phyloP scores from a whole-genome alignment of 2,329 filamentous ascomycete species.

The Claviceps monticola region DNA sequence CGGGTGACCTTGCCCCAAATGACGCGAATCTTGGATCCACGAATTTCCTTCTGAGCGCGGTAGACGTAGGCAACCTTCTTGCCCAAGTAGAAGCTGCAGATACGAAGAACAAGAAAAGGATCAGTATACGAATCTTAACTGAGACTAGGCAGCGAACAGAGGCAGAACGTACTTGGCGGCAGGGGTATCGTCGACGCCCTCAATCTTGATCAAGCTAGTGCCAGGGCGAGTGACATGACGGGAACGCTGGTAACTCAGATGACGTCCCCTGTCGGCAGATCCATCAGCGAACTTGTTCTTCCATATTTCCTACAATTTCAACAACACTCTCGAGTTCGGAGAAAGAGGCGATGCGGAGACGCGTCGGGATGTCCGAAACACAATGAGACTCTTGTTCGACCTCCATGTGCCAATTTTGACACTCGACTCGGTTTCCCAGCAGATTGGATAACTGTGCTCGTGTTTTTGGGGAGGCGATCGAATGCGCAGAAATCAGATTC shows the following conservation, averaged over 20 bases:
- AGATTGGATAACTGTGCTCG: not conserved
- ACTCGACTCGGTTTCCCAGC: not conserved
- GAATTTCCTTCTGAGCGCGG: conserved; percentile 85
- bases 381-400: not conserved
- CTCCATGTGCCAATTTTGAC: not conserved
- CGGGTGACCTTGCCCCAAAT: conserved; percentile 99
- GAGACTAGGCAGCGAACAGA: not conserved
- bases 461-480: not conserved
- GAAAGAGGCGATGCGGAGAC: not conserved
- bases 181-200: conserved; percentile 85
- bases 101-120: not conserved
- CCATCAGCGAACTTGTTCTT: conserved; percentile 1
- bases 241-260: conserved; percentile 94
- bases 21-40: conserved; percentile 95
- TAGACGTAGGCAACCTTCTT: conserved; percentile 99
- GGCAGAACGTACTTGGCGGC: conserved; percentile 60
- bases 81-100: conserved; percentile 75
- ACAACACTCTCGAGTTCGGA: not conserved
- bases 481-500: not conserved
- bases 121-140: conserved; percentile 12
- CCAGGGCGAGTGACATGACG: conserved; percentile 84
- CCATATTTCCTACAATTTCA: not conserved
- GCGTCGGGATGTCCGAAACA: not conserved
- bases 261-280: conserved; percentile 59
- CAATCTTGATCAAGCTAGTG: conserved; percentile 94